Conservation (phyloP, 371 early-diverging fungal genomes). For the Circinella umbellata region DNA sequence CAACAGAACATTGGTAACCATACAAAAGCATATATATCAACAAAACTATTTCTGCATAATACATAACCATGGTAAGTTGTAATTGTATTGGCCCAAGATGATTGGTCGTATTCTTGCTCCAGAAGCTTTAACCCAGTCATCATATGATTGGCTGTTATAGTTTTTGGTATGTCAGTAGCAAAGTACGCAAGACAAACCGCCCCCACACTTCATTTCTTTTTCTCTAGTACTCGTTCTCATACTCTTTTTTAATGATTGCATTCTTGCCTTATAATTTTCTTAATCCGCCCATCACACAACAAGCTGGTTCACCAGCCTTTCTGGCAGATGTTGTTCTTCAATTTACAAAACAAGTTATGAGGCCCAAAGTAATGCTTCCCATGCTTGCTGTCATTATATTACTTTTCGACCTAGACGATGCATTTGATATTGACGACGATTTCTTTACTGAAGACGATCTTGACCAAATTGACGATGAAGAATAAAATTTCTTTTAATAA, state of each 20-base stretch:
- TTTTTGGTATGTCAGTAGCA: too few relatives aligned
- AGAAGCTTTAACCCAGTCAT: too few relatives aligned
- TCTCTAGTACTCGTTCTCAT: neutral
- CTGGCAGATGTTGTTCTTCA: conserved; percentile 43
- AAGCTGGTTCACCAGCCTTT: conserved; percentile 27
- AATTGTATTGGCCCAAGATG: too few relatives aligned
- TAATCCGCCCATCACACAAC: conserved; percentile 6
- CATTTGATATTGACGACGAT: conserved; percentile 45
- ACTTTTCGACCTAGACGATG: conserved; percentile 49
- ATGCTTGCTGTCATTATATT: conserved; percentile 45
- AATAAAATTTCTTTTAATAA: neutral
- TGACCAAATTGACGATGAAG: conserved; percentile 9
- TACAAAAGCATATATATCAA: too few relatives aligned
- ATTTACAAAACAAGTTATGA: conserved; percentile 45
- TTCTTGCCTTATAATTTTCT: conserved; percentile 20
- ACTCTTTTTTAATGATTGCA: conserved; percentile 8
- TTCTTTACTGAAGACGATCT: conserved; percentile 29
- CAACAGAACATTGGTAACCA: too few relatives aligned
- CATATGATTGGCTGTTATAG: too few relatives aligned
- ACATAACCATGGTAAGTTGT: too few relatives aligned
- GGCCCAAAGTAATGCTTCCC: conserved; percentile 40
- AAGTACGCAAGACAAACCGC: too few relatives aligned
- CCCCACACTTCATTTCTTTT: too few relatives aligned
- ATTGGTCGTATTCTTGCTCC: too few relatives aligned
- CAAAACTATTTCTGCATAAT: too few relatives aligned